Conservation (phyloP, 2,329 filamentous ascomycete species). For the Claviceps fusiformis region DNA sequence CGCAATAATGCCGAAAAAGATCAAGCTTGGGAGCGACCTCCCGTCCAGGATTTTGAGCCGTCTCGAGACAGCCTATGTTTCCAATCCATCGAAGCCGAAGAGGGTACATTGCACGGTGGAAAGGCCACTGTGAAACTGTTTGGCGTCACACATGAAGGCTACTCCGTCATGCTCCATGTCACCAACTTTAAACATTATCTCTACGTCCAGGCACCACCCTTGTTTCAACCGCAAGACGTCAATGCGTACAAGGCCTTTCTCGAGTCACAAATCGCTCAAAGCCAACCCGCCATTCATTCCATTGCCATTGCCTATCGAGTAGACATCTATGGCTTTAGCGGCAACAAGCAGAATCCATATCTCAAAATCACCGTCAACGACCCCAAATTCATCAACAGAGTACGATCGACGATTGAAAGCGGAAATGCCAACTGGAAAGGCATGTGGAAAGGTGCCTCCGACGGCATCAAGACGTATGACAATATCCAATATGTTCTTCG, state of each 20-base stretch:
- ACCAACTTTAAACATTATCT: constrained; percentile 94
- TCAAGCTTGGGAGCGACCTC: constrained; percentile 69
- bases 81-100: constrained; percentile 90
- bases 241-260: constrained; percentile 66
- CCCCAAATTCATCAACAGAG: constrained; percentile 27
- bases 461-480: constrained; percentile 80
- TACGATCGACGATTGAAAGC: constrained; percentile 45
- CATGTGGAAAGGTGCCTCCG: constrained; percentile 59
- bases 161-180: constrained; percentile 90
- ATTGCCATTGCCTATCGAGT: constrained; percentile 74
- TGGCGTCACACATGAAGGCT: constrained; percentile 69
- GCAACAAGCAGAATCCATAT: constrained; percentile 82
- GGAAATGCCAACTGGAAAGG: constrained; percentile 78
- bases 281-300: constrained; percentile 62
- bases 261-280: constrained; percentile 62
- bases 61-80: constrained; percentile 63
- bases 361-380: constrained; percentile 89
- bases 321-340: constrained; percentile 88
- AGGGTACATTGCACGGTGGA: constrained; percentile 68
- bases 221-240: constrained; percentile 69
- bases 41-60: constrained; percentile 37
- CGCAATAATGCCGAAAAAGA: constrained; percentile 82
- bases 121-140: constrained; percentile 77
- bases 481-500: constrained; percentile 88
- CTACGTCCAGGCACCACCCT: constrained; percentile 76